A percentile compares a stretch with the other conserved stretches of the same genome.
Conservation (phyloP, 495 filamentous ascomycete species). For the Choiromyces venosus region DNA sequence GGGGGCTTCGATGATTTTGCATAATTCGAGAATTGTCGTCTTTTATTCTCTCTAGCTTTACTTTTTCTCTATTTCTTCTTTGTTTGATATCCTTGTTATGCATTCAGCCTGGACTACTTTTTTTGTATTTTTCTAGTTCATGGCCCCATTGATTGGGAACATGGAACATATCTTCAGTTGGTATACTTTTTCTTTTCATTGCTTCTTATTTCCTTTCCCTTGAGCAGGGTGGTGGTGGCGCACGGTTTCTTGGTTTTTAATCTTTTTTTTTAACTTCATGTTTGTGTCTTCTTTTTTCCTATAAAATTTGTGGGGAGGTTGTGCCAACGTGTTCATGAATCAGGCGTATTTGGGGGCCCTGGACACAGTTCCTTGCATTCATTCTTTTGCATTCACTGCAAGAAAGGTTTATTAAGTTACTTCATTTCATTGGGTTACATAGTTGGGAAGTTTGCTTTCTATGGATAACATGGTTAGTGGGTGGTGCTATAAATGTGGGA, state of each 20-base stretch:
- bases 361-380: background rate
- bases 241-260: slow-evolving; percentile 24
- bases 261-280: slow-evolving; percentile 37
- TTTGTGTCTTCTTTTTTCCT: slow-evolving; percentile 8
- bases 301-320: background rate
- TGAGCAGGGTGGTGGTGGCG: slow-evolving; percentile 22
- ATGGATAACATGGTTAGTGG: background rate
- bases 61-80: slow-evolving; percentile 13
- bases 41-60: background rate
- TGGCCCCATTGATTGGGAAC: background rate
- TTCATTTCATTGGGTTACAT: slow-evolving; percentile 1
- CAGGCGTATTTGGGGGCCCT: background rate
- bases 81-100: slow-evolving; percentile 7
- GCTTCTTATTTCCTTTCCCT: slow-evolving; percentile 10
- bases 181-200: slow-evolving; percentile 4
- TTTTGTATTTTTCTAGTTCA: slow-evolving; percentile 5
- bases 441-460: background rate
- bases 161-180: slow-evolving; percentile 6
- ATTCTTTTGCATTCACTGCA: background rate
- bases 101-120: slow-evolving; percentile 11
- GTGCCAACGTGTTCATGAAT: slow-evolving; percentile 4
- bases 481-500: background rate
- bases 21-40: background rate
- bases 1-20: slow-evolving; percentile 25
- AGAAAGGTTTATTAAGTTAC: background rate